These are phyloP conservation scores for Salix exigua DNA, from an alignment of 345 rosid genomes.

Conservation along the genomic window DNA sequence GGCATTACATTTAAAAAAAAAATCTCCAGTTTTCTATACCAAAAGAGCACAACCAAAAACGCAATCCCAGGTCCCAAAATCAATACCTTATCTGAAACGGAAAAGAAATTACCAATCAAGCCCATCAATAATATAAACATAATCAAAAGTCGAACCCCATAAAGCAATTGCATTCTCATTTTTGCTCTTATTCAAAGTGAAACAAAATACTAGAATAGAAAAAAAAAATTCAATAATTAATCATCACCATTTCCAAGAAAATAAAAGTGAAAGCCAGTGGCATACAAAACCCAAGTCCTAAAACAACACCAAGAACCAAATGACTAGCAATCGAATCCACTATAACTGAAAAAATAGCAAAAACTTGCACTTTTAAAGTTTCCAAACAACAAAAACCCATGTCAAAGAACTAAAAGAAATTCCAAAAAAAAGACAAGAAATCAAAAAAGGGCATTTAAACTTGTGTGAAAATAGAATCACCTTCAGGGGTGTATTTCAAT, in stretches of 20 bases:
- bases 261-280: not conserved
- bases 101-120: not conserved
- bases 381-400: conserved; percentile 7
- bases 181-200: not conserved
- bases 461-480: conserved; percentile 23
- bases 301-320: not conserved
- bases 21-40: not conserved
- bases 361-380: not conserved
- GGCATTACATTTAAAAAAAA: not conserved
- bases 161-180: not conserved
- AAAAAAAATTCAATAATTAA: not conserved
- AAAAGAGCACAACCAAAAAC: not conserved
- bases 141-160: not conserved
- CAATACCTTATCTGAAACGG: not conserved
- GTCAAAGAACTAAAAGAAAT: not conserved
- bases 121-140: not conserved
- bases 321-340: conserved; percentile 7
- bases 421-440: not conserved
- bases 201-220: not conserved
- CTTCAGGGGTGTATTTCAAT: conserved; percentile 64
- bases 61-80: not conserved
- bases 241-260: not conserved
- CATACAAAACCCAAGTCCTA: not conserved
- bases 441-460: not conserved
- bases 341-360: conserved; percentile 5